phyloP scores from a whole-genome alignment of 768 basidiomycete genomes.

The Candolleomyces eurysporus region DNA sequence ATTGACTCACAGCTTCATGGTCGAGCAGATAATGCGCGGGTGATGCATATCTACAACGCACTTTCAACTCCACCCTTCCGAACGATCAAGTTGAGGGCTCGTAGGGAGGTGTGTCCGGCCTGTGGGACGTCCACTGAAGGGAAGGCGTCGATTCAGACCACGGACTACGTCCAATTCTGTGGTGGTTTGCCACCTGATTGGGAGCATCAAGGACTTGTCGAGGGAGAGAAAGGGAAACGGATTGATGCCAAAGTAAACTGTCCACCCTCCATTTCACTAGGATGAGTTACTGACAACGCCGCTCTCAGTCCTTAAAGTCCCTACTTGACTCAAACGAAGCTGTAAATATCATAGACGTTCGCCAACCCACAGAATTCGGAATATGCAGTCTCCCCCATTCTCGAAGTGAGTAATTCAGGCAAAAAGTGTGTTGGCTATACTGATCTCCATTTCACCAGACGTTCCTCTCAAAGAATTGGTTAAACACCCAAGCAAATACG shows the following conservation, averaged over 20 bases:
- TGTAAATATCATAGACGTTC: slow-evolving; percentile 69
- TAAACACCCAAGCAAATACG: background rate
- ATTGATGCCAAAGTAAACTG: slow-evolving; percentile 42
- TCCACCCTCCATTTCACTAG: background rate
- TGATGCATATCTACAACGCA: slow-evolving; percentile 74
- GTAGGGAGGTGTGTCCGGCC: slow-evolving; percentile 68
- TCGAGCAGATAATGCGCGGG: slow-evolving; percentile 53
- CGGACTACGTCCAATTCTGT: slow-evolving; percentile 86
- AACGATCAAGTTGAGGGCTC: slow-evolving; percentile 74
- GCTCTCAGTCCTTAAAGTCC: slow-evolving; percentile 47
- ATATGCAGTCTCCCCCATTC: slow-evolving; percentile 81
- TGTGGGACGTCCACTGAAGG: slow-evolving; percentile 49
- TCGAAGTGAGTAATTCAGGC: slow-evolving; percentile 50
- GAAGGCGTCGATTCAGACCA: slow-evolving; percentile 16
- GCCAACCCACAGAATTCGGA: slow-evolving; percentile 75
- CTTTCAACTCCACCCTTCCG: slow-evolving; percentile 72
- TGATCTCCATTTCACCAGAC: slow-evolving; percentile 43
- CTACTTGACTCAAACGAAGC: slow-evolving; percentile 26
- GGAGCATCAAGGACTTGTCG: slow-evolving; percentile 50
- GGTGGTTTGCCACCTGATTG: slow-evolving; percentile 71
- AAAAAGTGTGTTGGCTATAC: background rate
- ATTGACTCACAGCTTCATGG: background rate
- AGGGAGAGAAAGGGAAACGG: slow-evolving; percentile 40
- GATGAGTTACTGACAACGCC: slow-evolving; percentile 1
- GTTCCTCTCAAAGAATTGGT: slow-evolving; percentile 64